Evolutionary conservation across 2,329 filamentous ascomycete genomes (phyloP), one percentile per base, ranked within the genome.

Genomic region (Colletotrichum sansevieriae): DNA sequence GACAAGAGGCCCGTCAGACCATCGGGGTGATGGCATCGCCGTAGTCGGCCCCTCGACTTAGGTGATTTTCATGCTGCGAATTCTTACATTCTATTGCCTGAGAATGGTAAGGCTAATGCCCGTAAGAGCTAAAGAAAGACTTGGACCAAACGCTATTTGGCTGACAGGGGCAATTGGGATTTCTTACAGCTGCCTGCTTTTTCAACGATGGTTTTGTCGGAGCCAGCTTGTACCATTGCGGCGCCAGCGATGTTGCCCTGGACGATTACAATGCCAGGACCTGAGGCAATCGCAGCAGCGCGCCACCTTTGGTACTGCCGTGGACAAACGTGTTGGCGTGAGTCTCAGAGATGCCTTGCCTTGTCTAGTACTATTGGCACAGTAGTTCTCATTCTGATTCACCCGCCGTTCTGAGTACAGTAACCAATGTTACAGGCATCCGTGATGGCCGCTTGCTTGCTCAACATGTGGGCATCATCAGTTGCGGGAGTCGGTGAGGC

Each of bases 51-150:
- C 86, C 12, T 83, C 75, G 39, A 88, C 85, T 73, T 86, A 86
- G 64, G 83, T 77, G 68, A 88, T 85, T 65, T 83, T 84, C 72
- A 90, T 73, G 80, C 90, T 90, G 5, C 86, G 83, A 68, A 90
- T 78, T 72, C 89, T 88, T 58, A 90, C 84, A 71, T 89, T 90
- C 52, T 76, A 80, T 12, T 80, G 78, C 4, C 78, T 77, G 64
- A 83, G 81, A 74, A 89, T 80, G 55, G 83, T 81, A 54, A 88
- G 76, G 33, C 86, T 86, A 59, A 83, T 74, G 20, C 83, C 82
- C 47, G 73, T 80, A 66, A 82, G 57, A 11, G 69, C 65, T 71
- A 4, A 1, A 3, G 5, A 13, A 1, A 2, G 9, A 2, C 3
- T 29, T 6, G 13, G 37, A 41, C 13, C 12, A 22, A 25, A 5